Evolutionary conservation across 352 stramenopile species (phyloP).

Genomic region (Pythium dissimile): DNA sequence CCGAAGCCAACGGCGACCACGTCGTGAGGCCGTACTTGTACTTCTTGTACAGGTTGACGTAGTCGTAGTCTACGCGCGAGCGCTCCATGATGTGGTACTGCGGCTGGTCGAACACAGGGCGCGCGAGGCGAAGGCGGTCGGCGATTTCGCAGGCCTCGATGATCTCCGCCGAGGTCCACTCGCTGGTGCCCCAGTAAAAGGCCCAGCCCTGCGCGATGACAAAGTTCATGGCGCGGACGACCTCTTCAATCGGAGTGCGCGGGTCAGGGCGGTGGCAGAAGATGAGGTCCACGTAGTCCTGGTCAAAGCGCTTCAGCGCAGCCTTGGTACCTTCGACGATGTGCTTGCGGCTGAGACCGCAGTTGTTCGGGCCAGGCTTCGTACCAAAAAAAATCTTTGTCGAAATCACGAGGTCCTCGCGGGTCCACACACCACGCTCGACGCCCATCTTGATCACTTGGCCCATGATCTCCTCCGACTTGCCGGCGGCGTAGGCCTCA

Average conservation of each 20-base stretch:
- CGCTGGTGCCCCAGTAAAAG: constrained; percentile 56
- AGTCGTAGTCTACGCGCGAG: constrained; percentile 57
- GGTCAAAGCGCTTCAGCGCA: constrained; percentile 50
- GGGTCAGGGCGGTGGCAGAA: constrained; percentile 70
- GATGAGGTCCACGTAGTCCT: constrained; percentile 64
- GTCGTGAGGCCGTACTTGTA: constrained; percentile 68
- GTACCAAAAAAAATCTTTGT: constrained; percentile 71
- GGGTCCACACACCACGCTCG: constrained; percentile 33
- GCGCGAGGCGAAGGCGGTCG: constrained; percentile 31
- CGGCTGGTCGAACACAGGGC: constrained; percentile 48
- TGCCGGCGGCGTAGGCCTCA: constrained; percentile 44
- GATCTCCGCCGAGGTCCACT: constrained; percentile 68
- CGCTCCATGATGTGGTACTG: constrained; percentile 73
- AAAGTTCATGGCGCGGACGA: constrained; percentile 32
- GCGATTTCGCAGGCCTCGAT: constrained; percentile 58
- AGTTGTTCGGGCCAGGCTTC: constrained; percentile 36
- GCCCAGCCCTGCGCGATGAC: constrained; percentile 23
- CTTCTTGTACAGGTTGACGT: constrained; percentile 66
- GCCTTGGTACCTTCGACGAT: constrained; percentile 59
- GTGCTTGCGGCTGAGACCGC: constrained; percentile 44
- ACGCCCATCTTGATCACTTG: constrained; percentile 52
- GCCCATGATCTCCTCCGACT: constrained; percentile 53
- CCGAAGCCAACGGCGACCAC: constrained; percentile 61
- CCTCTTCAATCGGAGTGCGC: constrained; percentile 61
- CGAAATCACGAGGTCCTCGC: constrained; percentile 60